A percentile compares a stretch with the other conserved stretches of the same genome.
Evolutionary conservation across 768 basidiomycete genomes (phyloP).

Genomic region (Termitomyces sp.): DNA sequence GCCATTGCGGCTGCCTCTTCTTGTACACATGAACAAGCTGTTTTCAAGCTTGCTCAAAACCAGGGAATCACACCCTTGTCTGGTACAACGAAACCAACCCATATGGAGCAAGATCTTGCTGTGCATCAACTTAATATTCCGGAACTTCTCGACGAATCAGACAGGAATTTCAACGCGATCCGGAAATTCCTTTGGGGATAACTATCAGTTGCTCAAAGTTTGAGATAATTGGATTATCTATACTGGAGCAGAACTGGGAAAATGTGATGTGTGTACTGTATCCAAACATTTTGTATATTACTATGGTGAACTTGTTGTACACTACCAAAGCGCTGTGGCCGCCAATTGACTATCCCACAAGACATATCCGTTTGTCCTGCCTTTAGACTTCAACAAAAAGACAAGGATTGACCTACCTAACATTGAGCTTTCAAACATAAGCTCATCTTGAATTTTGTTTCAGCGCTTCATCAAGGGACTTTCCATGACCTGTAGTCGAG

Average conservation of each 20-base stretch:
- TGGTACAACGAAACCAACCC: slow-evolving; percentile 62
- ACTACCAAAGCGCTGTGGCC: background rate
- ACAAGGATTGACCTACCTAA: too few relatives aligned
- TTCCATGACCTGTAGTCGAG: too few relatives aligned
- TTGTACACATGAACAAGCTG: slow-evolving; percentile 57
- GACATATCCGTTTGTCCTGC: too few relatives aligned
- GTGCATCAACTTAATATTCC: slow-evolving; percentile 21
- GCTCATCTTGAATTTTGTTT: too few relatives aligned
- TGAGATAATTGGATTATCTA: too few relatives aligned
- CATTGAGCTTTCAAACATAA: too few relatives aligned
- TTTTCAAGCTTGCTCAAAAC: slow-evolving; percentile 65
- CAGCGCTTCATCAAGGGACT: too few relatives aligned
- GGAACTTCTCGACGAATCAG: slow-evolving; percentile 10
- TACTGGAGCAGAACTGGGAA: too few relatives aligned
- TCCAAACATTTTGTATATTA: background rate
- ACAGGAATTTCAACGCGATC: slow-evolving; percentile 8
- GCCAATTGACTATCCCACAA: background rate
- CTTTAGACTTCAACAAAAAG: too few relatives aligned
- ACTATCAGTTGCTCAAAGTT: background rate
- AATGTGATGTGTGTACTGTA: too few relatives aligned
- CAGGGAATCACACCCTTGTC: slow-evolving; percentile 67
- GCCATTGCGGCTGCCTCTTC: slow-evolving; percentile 38
- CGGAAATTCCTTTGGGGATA: slow-evolving; percentile 14
- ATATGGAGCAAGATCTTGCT: slow-evolving; percentile 63
- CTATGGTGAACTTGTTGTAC: too few relatives aligned